phyloP scores from a whole-genome alignment of 768 basidiomycete species.

The Boletellus ananas region DNA sequence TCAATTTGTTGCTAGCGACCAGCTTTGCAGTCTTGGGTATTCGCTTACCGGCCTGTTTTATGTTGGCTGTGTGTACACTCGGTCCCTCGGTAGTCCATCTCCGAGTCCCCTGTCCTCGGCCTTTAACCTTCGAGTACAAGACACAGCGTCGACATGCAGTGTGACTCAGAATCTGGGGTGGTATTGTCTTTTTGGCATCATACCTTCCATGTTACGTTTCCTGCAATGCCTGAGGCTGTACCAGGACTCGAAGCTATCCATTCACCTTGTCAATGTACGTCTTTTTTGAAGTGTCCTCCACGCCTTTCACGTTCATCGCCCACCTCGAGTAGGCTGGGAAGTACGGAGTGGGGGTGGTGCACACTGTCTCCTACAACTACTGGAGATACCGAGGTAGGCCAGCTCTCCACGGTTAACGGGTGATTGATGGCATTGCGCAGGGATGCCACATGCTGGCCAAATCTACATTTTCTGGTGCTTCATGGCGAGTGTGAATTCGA shows the following conservation, averaged over 20 bases:
- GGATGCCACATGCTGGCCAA: conserved; percentile 37
- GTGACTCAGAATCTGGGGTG: conserved; percentile 51
- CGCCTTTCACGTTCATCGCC: background rate
- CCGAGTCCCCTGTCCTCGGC: conserved; percentile 3
- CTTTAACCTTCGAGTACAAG: conserved; percentile 36
- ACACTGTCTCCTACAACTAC: conserved; percentile 54
- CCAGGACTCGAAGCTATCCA: conserved; percentile 62
- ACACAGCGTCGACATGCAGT: conserved; percentile 41
- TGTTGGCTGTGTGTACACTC: conserved; percentile 66
- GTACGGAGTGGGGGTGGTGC: conserved; percentile 64
- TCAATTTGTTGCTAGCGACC: conserved; percentile 50
- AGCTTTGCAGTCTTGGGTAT: conserved; percentile 75
- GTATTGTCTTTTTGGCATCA: conserved; percentile 50
- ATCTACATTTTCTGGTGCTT: conserved; percentile 68
- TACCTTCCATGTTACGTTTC: conserved; percentile 75
- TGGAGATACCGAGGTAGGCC: conserved; percentile 65
- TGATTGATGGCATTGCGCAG: background rate
- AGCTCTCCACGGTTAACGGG: background rate
- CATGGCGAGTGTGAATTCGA: conserved; percentile 54
- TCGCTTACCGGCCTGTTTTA: conserved; percentile 68
- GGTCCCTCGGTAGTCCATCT: conserved; percentile 1
- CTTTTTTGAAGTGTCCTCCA: background rate
- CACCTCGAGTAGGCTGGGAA: conserved; percentile 65
- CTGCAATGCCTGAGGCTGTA: conserved; percentile 88
- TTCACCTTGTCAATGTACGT: conserved; percentile 82